These are phyloP conservation scores for Malassezia pachydermatis DNA, from an alignment of 1,284 basidiomycete genomes.

Conservation along the genomic window DNA sequence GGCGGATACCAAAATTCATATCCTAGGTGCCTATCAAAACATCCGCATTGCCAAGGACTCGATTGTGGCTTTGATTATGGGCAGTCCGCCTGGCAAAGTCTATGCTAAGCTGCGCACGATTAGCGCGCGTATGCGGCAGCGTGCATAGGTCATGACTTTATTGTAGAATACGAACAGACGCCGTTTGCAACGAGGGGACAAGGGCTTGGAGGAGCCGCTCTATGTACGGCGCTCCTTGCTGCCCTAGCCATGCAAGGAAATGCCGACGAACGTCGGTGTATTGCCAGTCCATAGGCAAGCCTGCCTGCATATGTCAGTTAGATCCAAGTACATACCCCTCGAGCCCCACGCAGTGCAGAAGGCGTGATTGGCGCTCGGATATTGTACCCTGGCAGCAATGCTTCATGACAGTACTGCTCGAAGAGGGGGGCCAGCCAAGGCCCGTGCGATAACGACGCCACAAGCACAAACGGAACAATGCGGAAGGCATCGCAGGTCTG, in stretches of 20 bases:
- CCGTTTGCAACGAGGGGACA: constrained; percentile 9
- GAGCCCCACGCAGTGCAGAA: constrained; percentile 14
- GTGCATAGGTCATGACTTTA: constrained; percentile 49
- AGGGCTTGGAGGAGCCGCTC: constrained; percentile 6
- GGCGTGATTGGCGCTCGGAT: constrained; percentile 16
- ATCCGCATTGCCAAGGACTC: constrained; percentile 95
- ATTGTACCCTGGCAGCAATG: constrained; percentile 1
- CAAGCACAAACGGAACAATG: constrained; percentile 15
- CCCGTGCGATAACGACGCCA: constrained; percentile 17
- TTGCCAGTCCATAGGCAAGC: constrained; percentile 9
- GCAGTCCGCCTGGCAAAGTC: constrained; percentile 91
- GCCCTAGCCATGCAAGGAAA: constrained; percentile 11
- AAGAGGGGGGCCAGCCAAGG: constrained; percentile 15
- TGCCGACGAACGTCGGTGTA: constrained; percentile 12
- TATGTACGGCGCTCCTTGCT: constrained; percentile 6
- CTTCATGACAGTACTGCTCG: constrained; percentile 9
- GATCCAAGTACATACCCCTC: no score
- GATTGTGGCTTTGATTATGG: constrained; percentile 85
- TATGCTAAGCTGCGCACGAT: constrained; percentile 63
- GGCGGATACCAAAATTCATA: constrained; percentile 95
- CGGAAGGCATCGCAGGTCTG: constrained; percentile 11
- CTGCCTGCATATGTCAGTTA: no score
- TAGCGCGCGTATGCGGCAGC: constrained; percentile 82
- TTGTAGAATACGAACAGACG: constrained; percentile 9
- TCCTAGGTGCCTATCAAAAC: constrained; percentile 86